Conservation (phyloP, 2,329 filamentous ascomycete genomes). For the Fusarium nurragi region DNA sequence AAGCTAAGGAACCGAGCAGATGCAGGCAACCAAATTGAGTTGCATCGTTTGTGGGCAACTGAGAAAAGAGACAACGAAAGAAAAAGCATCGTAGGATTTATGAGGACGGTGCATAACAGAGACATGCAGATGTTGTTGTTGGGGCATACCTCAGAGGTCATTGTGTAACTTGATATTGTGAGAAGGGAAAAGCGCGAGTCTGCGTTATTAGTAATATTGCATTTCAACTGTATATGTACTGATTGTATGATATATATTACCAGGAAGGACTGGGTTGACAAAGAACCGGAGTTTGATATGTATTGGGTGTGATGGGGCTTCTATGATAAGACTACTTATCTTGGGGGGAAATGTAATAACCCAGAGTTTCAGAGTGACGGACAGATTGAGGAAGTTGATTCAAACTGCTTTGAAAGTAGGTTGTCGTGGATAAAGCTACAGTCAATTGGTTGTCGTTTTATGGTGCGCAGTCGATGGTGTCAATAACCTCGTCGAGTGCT, state of each 20-base stretch:
- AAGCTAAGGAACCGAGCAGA: slow-evolving; percentile 9
- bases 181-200: neutral
- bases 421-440: neutral
- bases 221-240: neutral
- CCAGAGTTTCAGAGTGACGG: neutral
- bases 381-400: neutral
- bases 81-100: neutral
- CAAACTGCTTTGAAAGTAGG: neutral
- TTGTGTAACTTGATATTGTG: neutral
- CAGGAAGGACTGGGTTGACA: too few species aligned
- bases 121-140: neutral
- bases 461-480: neutral
- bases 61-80: slow-evolving; percentile 32
- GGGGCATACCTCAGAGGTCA: neutral
- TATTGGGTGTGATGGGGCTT: too few species aligned
- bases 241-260: neutral
- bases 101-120: neutral
- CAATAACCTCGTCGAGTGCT: neutral
- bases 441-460: neutral
- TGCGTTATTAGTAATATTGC: neutral
- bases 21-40: slow-evolving; percentile 28
- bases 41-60: neutral
- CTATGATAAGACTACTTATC: too few species aligned
- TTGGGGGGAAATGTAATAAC: too few species aligned
- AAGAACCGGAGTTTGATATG: too few species aligned